Evolutionary conservation across 495 filamentous ascomycete genomes (phyloP), one percentile per base, ranked within the genome.

Genomic region (Beverwykella pulmonaria): DNA sequence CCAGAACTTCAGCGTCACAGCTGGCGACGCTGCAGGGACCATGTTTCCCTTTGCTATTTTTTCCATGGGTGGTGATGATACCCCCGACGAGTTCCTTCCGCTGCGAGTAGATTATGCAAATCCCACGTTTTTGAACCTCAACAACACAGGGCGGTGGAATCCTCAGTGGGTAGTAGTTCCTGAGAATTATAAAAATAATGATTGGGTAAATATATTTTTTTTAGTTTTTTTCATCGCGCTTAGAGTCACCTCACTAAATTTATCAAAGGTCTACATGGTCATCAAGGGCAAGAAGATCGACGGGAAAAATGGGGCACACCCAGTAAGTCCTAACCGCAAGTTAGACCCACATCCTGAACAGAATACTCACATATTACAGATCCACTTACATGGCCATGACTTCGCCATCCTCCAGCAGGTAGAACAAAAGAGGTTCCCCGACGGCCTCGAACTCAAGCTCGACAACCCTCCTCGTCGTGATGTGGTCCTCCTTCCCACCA

Each of bases 321-420:
- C 56, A 3, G 67, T 69, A 23, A 48, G 65, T 26, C 12, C 32
- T n/a, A n/a, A n/a, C n/a, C n/a, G n/a, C n/a, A n/a, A n/a, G n/a
- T 55, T 74, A n/a, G n/a, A n/a, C n/a, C n/a, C n/a, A n/a, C n/a
- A n/a, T n/a, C n/a, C n/a, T n/a, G n/a, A n/a, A n/a, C n/a, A n/a
- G n/a, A n/a, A n/a, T n/a, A n/a, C n/a, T n/a, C n/a, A n/a, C n/a
- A n/a, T n/a, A n/a, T n/a, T n/a, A n/a, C n/a, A 34, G 32, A 71
- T 75, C 25, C 73, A 75, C 54, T 61, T 75, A 5, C 73, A 75
- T 53, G 73, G 73, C 27, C 73, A 75, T 49, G 73, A 75, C 61
- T 75, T 74, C 61, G 72, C 52, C 50, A 53, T 74, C 14, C 67
- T 75, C 22, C 26, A 57, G n/a, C 36, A 53, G 14, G 1, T 36